Conservation (phyloP, 2,329 filamentous ascomycete genomes). For the Penicillium griseofulvum region DNA sequence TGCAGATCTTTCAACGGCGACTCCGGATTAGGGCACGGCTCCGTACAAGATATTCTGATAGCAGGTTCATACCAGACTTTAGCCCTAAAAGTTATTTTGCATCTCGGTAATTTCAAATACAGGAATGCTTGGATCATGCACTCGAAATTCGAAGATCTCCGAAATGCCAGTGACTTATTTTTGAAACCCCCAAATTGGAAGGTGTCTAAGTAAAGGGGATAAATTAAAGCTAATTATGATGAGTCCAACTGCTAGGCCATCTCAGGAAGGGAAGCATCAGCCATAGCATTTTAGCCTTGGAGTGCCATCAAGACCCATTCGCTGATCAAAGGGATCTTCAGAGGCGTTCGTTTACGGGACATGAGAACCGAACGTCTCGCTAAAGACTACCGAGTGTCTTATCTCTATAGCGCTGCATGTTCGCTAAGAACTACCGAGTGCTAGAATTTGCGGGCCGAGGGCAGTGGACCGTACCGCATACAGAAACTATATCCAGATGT, state of each 20-base stretch:
- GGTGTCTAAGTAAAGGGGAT: slow-evolving; percentile 3
- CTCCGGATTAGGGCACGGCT: background rate
- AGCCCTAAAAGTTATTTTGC: slow-evolving; percentile 10
- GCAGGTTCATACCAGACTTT: slow-evolving; percentile 11
- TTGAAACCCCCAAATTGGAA: slow-evolving; percentile 10
- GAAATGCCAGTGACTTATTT: slow-evolving; percentile 11
- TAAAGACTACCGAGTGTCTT: background rate
- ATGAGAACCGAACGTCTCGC: background rate
- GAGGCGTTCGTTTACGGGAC: background rate
- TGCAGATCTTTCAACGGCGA: slow-evolving; percentile 6
- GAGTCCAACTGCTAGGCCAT: slow-evolving; percentile 6
- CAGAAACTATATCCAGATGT: slow-evolving; percentile 11
- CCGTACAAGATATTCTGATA: background rate
- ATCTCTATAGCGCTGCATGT: background rate
- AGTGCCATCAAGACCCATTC: background rate
- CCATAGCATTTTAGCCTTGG: background rate
- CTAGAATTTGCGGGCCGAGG: slow-evolving; percentile 4
- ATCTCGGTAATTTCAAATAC: slow-evolving; percentile 10
- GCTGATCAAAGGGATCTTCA: background rate
- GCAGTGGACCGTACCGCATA: slow-evolving; percentile 8
- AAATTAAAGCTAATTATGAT: slow-evolving; percentile 17
- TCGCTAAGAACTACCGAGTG: background rate
- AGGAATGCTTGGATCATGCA: slow-evolving; percentile 13
- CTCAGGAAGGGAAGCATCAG: slow-evolving; percentile 5
- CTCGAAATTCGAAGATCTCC: slow-evolving; percentile 5